Base-by-base conservation (phyloP, 306 rosid species). In the Ochetophila trinervis region DNA sequence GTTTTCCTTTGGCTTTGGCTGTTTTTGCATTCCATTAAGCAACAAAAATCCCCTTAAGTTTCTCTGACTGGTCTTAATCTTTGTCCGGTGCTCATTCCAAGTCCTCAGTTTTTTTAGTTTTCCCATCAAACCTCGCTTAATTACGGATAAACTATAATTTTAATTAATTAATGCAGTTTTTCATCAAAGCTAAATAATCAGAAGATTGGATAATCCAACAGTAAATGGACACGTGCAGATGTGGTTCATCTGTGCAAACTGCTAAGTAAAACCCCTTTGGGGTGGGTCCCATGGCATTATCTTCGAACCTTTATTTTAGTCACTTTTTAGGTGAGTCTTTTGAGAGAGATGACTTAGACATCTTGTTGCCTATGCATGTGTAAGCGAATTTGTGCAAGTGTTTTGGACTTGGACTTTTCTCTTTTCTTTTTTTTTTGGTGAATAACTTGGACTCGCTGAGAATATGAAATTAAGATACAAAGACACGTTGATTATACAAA, bases 201-300 rank as follows among this genome's bases (percentile, higher is more conserved):
- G 45, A 10, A 40, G 45, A 2, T 10, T 40, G 45, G 45, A 40
- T 40, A 8, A 12, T 40, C 12, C 13, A 40, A 4, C 45, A 40
- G 45, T 2, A 12, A 27, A 1, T 34, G 23, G 11, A 8, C 2
- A 9, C 8, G 36, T 18, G 4, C 1, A 4, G 35, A 8, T 4
- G 16, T 11, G 11, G 50, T 19, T 1, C 1, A 19, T 35, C 11
- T 36, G 14, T 36, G 9, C 6, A 22, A 54, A 54, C 30, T 5
- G 24, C 20, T 54, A 13, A 49, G 22, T 36, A 62, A 36, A 49
- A 23, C 15, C 21, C n/a, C 13, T 12, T 53, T 5, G 14, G 21
- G 8, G 20, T 10, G 53, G 65, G 74, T 22, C 56, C 79, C 63
- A 44, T 66, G 65, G n/a, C 54, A 54, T 47, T 34, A 51, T 27